A percentile compares a stretch with the other conserved stretches of the same genome.
Evolutionary conservation across 2,329 filamentous ascomycete genomes (phyloP).

Genomic region (Colletotrichum chrysophilum): DNA sequence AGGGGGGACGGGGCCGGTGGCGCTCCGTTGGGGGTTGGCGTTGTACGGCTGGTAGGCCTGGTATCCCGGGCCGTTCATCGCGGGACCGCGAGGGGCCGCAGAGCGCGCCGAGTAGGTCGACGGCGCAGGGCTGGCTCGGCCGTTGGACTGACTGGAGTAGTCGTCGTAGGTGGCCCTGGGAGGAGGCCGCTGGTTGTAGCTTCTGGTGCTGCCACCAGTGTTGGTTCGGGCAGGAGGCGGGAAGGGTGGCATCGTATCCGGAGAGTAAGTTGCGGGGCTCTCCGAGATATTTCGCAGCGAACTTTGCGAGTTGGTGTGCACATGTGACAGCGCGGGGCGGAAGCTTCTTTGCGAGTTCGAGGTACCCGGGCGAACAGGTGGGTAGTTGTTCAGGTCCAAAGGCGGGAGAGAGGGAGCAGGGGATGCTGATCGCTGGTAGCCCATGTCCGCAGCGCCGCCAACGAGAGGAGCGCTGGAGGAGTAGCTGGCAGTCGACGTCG

Average conservation of each 20-base stretch:
- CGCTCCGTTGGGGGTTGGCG: slow-evolving; percentile 38
- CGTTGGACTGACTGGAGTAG: slow-evolving; percentile 28
- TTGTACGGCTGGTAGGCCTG: slow-evolving; percentile 28
- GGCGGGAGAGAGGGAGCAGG: slow-evolving; percentile 41
- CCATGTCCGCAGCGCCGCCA: slow-evolving; percentile 65
- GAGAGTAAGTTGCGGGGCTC: slow-evolving; percentile 33
- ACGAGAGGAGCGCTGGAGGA: slow-evolving; percentile 69
- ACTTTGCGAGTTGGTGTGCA: slow-evolving; percentile 24
- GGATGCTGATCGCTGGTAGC: slow-evolving; percentile 47
- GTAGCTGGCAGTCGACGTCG: slow-evolving; percentile 64
- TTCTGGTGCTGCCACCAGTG: slow-evolving; percentile 24
- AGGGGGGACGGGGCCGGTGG: slow-evolving; percentile 41
- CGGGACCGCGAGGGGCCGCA: slow-evolving; percentile 21
- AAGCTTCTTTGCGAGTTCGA: slow-evolving; percentile 40
- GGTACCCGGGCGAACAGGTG: slow-evolving; percentile 38
- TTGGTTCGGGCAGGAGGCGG: slow-evolving; percentile 35
- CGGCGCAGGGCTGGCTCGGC: slow-evolving; percentile 37
- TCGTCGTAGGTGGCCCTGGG: slow-evolving; percentile 21
- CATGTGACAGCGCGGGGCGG: slow-evolving; percentile 27
- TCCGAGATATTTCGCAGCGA: slow-evolving; percentile 28
- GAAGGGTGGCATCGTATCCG: slow-evolving; percentile 32
- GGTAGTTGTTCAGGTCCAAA: slow-evolving; percentile 31
- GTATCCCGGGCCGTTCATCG: slow-evolving; percentile 13
- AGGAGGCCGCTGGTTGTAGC: background rate
- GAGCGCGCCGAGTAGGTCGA: slow-evolving; percentile 29